Evolutionary conservation across 2,329 filamentous ascomycete genomes (phyloP).

Genomic region (Arthrobotrys megalospora): DNA sequence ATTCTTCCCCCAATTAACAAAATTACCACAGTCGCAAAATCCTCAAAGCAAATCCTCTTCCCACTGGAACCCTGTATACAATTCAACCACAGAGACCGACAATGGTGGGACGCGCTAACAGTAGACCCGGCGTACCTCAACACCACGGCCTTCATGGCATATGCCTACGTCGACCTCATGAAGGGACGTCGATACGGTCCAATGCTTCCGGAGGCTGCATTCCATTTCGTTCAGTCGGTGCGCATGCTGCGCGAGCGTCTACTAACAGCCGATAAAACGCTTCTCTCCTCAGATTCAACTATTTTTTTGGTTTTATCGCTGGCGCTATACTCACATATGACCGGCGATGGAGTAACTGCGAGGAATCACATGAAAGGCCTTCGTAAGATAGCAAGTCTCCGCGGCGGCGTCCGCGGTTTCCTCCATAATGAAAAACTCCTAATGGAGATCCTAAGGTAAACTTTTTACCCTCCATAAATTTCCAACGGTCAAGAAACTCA

Average conservation of each 20-base stretch:
- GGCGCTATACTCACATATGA: conserved; percentile 65
- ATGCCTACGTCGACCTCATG: conserved; percentile 65
- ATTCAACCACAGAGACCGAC: conserved; percentile 63
- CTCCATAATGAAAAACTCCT: conserved; percentile 66
- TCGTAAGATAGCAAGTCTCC: conserved; percentile 67
- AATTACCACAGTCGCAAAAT: conserved; percentile 65
- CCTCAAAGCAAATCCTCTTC: conserved; percentile 66
- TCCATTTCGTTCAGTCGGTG: conserved; percentile 65
- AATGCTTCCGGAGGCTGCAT: conserved; percentile 46
- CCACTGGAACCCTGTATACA: conserved; percentile 66
- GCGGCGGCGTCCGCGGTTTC: conserved; percentile 66
- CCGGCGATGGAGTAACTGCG: conserved; percentile 65
- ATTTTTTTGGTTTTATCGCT: conserved; percentile 66
- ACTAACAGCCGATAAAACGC: conserved; percentile 58
- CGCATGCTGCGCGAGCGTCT: conserved; percentile 66
- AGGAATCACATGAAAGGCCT: conserved; percentile 67
- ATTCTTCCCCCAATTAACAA: not conserved
- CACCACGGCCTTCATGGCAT: conserved; percentile 66
- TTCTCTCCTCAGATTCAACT: conserved; percentile 65
- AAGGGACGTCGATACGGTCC: conserved; percentile 37
- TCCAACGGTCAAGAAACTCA: not conserved
- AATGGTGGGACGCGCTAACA: conserved; percentile 66
- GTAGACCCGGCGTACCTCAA: conserved; percentile 67
- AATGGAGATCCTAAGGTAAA: conserved; percentile 66
- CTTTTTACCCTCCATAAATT: not conserved